A percentile compares a stretch with the other conserved stretches of the same genome.
These are phyloP conservation scores for Fusarium chuoi DNA, from an alignment of 2,329 filamentous ascomycete genomes.

Conservation along the genomic window DNA sequence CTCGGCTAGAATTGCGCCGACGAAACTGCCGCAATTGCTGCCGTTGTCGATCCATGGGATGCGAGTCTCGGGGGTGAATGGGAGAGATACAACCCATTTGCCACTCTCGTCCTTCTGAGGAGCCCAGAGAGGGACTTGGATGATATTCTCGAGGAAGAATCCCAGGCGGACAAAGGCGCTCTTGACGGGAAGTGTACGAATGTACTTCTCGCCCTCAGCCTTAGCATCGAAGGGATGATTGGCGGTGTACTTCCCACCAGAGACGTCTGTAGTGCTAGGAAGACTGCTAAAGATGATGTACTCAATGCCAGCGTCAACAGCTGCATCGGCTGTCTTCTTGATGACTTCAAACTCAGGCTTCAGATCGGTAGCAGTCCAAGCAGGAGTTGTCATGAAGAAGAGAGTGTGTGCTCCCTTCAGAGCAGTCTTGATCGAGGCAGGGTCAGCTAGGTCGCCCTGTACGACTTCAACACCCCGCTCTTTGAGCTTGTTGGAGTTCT, in stretches of 20 bases:
- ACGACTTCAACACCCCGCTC: slow-evolving; percentile 47
- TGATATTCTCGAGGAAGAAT: slow-evolving; percentile 55
- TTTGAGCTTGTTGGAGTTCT: slow-evolving; percentile 46
- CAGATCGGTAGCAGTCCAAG: slow-evolving; percentile 49
- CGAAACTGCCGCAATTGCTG: slow-evolving; percentile 57
- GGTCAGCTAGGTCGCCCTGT: slow-evolving; percentile 54
- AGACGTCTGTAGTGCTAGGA: slow-evolving; percentile 47
- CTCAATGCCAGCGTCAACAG: slow-evolving; percentile 50
- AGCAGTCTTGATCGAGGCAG: slow-evolving; percentile 52
- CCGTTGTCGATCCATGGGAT: slow-evolving; percentile 58
- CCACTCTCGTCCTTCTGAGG: slow-evolving; percentile 46
- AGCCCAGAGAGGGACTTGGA: slow-evolving; percentile 44
- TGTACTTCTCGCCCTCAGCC: slow-evolving; percentile 62
- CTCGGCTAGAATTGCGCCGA: slow-evolving; percentile 54
- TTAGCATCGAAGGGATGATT: slow-evolving; percentile 63
- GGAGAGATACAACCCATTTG: slow-evolving; percentile 41
- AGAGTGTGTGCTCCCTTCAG: slow-evolving; percentile 58
- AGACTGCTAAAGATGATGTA: slow-evolving; percentile 56
- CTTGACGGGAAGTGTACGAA: slow-evolving; percentile 57
- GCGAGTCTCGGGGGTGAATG: slow-evolving; percentile 37
- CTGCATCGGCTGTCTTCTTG: slow-evolving; percentile 54
- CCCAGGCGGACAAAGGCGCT: slow-evolving; percentile 55
- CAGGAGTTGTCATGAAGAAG: slow-evolving; percentile 58
- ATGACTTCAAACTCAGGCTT: slow-evolving; percentile 51
- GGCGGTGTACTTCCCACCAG: slow-evolving; percentile 48